Conservation (phyloP, 441 rosid species). For the Iberis amara region DNA sequence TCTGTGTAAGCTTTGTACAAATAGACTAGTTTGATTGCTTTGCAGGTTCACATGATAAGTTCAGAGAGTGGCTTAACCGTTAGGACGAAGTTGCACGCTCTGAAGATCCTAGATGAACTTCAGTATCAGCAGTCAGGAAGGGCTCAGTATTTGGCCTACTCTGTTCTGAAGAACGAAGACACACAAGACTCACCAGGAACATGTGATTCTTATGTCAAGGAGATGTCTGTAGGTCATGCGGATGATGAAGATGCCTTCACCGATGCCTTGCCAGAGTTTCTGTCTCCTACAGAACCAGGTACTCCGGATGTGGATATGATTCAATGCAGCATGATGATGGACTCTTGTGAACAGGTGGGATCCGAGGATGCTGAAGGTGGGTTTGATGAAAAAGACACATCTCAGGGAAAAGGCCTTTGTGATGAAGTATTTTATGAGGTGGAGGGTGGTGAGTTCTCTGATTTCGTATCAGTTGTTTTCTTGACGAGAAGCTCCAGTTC, state of each 20-base stretch:
- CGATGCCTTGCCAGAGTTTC: slow-evolving; percentile 91
- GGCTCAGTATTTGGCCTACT: slow-evolving; percentile 75
- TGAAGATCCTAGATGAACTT: slow-evolving; percentile 91
- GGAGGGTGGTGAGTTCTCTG: slow-evolving; percentile 62
- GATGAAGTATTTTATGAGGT: slow-evolving; percentile 87
- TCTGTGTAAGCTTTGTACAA: slow-evolving; percentile 6
- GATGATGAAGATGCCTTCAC: slow-evolving; percentile 88
- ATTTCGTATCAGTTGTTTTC: slow-evolving; percentile 86
- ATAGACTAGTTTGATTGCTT: slow-evolving; percentile 23
- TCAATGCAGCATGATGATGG: slow-evolving; percentile 40
- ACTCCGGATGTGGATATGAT: slow-evolving; percentile 44
- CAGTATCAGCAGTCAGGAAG: slow-evolving; percentile 54
- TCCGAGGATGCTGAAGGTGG: slow-evolving; percentile 51
- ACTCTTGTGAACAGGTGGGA: slow-evolving; percentile 37
- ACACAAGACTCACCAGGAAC: slow-evolving; percentile 35
- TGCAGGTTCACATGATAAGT: slow-evolving; percentile 73
- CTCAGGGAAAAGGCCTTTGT: slow-evolving; percentile 51
- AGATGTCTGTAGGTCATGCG: slow-evolving; percentile 34
- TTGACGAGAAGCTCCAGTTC: slow-evolving; percentile 72
- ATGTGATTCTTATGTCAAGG: slow-evolving; percentile 40
- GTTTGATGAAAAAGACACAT: slow-evolving; percentile 43
- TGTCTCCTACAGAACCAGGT: slow-evolving; percentile 55
- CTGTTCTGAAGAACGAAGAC: slow-evolving; percentile 68
- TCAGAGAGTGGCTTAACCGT: slow-evolving; percentile 66
- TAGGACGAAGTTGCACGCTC: slow-evolving; percentile 84